Base-by-base conservation (phyloP, 1,284 basidiomycete species). In the Boletus calvinii region DNA sequence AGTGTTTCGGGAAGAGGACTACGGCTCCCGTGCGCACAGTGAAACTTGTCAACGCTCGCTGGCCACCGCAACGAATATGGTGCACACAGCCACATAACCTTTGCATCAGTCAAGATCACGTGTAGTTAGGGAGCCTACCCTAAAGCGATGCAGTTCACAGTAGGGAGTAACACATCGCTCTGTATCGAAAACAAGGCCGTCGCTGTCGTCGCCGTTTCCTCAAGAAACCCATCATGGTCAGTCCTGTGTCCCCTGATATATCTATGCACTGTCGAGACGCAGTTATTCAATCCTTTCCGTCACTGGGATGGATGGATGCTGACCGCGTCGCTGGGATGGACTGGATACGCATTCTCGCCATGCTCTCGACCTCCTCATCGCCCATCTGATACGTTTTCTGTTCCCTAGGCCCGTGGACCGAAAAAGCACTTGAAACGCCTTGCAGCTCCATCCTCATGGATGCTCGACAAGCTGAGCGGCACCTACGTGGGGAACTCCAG, bases 361-460 rank as follows among this genome's bases (percentile, higher is more conserved):
- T 46, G 3, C 39, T 47, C 22, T 43, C 38, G 22, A 36, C 37
- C 12, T 34, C 36, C 15, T 44, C 36, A 37, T 22, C 15, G 10
- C 30, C 26, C 26, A 48, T 43, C 57, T 71, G 32, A 69, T 45
- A 15, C 41, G 5, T 53, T 58, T 31, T 48, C 54, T 59, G 39
- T 62, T 60, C 50, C 47, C n/a, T 64, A 94, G 92, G 92, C 84
- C 72, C 88, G 95, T 77, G 96, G 96, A 87, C 96, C 96, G 65
- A 96, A 94, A 89, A 98, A 98, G 81, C 96, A 99, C 76, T 84
- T 98, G 80, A 98, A 98, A 85, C 92, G 96, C 72, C 86, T 98
- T 63, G 87, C 89, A 66, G 97, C 97, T 65, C 97, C 97, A 62
- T 96, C 93, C 55, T 92, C 93, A 80, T 99, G 97, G 97, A 97